phyloP scores from a whole-genome alignment of 805 yeast genomes.

The Clavispora carvajalis region DNA sequence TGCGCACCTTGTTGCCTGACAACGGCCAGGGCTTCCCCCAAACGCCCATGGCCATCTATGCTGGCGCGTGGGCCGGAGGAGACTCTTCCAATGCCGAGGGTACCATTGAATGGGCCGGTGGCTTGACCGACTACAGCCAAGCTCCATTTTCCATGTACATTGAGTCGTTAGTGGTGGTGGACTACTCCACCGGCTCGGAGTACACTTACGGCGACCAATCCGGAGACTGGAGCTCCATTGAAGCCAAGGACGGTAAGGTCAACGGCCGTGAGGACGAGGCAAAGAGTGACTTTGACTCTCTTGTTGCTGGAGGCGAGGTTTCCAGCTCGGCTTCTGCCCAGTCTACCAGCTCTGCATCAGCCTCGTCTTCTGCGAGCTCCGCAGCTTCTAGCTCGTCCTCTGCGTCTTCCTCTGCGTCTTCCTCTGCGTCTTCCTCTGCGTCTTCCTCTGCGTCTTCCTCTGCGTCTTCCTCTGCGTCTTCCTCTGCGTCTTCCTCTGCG shows the following conservation, averaged over 20 bases:
- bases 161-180: slow-evolving; percentile 21
- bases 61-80: slow-evolving; percentile 51
- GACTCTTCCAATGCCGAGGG: slow-evolving; percentile 26
- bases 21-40: slow-evolving; percentile 76
- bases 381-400: no score
- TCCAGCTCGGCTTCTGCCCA: background rate
- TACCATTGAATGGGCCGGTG: slow-evolving; percentile 25
- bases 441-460: background rate
- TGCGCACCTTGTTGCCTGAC: slow-evolving; percentile 56
- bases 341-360: background rate
- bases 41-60: slow-evolving; percentile 59
- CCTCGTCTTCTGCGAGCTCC: slow-evolving; percentile 5
- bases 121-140: slow-evolving; percentile 17
- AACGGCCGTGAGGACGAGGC: slow-evolving; percentile 15
- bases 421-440: slow-evolving; percentile 1
- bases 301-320: slow-evolving; percentile 2
- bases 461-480: background rate
- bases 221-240: slow-evolving; percentile 37
- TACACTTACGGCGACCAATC: slow-evolving; percentile 37
- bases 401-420: background rate
- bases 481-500: background rate
- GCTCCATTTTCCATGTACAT: slow-evolving; percentile 21
- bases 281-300: slow-evolving; percentile 4
- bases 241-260: slow-evolving; percentile 31
- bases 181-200: slow-evolving; percentile 43